phyloP scores from a whole-genome alignment of 1,284 basidiomycete species.

The Coriolopsis trogii region DNA sequence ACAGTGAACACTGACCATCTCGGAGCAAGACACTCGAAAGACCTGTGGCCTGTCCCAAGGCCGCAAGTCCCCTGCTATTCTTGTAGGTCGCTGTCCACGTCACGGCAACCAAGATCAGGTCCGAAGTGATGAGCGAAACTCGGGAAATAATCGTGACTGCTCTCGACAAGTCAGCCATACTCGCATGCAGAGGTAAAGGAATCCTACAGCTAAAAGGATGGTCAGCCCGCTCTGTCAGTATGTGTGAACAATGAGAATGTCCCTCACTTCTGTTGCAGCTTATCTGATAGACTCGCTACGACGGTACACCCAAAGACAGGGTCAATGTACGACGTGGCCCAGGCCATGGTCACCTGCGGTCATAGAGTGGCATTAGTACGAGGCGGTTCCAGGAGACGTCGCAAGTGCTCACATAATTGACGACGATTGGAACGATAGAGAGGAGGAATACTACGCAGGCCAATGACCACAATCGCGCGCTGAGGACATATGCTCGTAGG shows the following conservation, averaged over 20 bases:
- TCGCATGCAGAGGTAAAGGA: neutral
- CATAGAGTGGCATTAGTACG: too few species aligned
- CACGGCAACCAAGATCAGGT: neutral
- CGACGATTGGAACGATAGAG: neutral
- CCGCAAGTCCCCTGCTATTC: neutral
- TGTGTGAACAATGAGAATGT: too few species aligned
- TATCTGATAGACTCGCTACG: neutral
- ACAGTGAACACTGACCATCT: neutral
- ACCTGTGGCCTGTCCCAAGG: neutral
- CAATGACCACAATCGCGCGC: neutral
- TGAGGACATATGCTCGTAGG: neutral
- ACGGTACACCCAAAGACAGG: neutral
- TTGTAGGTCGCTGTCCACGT: slow-evolving; percentile 2
- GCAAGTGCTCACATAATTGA: neutral
- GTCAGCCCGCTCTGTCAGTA: too few species aligned
- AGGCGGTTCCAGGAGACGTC: too few species aligned
- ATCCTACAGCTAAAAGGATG: too few species aligned
- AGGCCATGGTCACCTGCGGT: neutral
- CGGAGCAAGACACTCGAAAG: slow-evolving; percentile 2
- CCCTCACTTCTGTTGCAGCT: neutral
- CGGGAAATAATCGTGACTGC: slow-evolving; percentile 5
- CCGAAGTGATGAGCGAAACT: neutral
- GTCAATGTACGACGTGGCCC: neutral
- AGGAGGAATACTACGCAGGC: neutral
- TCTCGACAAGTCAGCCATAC: neutral